Base-by-base conservation (phyloP, 768 basidiomycete species). In the Suillus paluster region DNA sequence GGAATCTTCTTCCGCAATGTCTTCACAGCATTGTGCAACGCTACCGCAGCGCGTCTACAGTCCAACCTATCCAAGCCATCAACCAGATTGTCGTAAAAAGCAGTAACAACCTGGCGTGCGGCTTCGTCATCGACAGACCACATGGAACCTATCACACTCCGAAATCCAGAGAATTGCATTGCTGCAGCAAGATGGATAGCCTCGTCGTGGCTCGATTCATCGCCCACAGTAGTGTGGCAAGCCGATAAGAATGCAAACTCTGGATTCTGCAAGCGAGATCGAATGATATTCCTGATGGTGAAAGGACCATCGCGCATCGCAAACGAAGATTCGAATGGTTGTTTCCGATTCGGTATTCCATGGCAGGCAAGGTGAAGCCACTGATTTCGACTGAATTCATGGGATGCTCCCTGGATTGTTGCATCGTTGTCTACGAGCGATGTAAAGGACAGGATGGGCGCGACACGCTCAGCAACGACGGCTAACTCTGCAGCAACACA, bases 341-440 rank as follows among this genome's bases (percentile, higher is more conserved):
- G 56, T 23, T 17, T 46, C 11, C 33, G 4, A 15, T 58, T 44
- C 19, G 60, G 62, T 1, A 17, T 41, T 3, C 62, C 70, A 52
- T 71, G 69, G 30, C 69, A 70, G 2, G 67, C 64, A 45, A 70
- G 64, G 49, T 70, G 69, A 11, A 64, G 57, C 67, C 63, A 70
- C 2, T 44, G 19, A n/a, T 63, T 41, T 10, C 34, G 9, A 23
- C 42, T 36, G 3, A 66, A 14, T 38, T 34, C 30, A 17, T 48
- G 19, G 0, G 46, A 45, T 4, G 55, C 60, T 0, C 39, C 21
- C 7, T 19, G 39, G 6, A 55, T 48, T 25, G 60, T 48, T 19
- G 30, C 17, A 4, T 30, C 9, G 21, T n/a, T 25, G 7, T 25
- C 46, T 1, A 41, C 2, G n/a, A 61, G 60, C 8, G 19, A 54